Evolutionary conservation across 2,329 filamentous ascomycete species (phyloP).

Genomic region (Huntiella decipiens): DNA sequence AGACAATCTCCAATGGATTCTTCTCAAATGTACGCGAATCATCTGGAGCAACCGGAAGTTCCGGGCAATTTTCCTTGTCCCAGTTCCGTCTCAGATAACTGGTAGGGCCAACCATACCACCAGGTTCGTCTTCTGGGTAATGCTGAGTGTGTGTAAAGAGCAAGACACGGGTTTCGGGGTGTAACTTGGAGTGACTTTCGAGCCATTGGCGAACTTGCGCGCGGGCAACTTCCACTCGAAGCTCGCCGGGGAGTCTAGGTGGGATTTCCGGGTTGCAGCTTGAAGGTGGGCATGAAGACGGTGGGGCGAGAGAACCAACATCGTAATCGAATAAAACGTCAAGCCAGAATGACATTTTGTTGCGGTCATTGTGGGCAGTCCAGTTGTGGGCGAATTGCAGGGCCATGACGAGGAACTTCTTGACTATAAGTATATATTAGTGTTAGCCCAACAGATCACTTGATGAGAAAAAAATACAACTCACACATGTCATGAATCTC

Average conservation of each 20-base stretch:
- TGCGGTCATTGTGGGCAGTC: slow-evolving; percentile 48
- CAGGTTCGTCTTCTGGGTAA: slow-evolving; percentile 28
- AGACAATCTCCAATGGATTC: slow-evolving; percentile 21
- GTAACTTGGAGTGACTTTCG: slow-evolving; percentile 39
- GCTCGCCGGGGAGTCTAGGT: neutral
- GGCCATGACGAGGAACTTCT: slow-evolving; percentile 46
- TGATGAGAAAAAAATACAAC: slow-evolving; percentile 14
- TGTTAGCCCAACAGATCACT: neutral
- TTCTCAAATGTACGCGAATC: slow-evolving; percentile 13
- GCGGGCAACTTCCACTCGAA: slow-evolving; percentile 37
- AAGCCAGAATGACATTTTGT: slow-evolving; percentile 53
- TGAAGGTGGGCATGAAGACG: slow-evolving; percentile 17
- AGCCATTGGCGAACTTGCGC: slow-evolving; percentile 44
- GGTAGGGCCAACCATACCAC: slow-evolving; percentile 27
- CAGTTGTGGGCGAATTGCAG: slow-evolving; percentile 51
- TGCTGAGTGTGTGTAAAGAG: slow-evolving; percentile 35
- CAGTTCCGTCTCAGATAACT: slow-evolving; percentile 37
- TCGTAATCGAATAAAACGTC: slow-evolving; percentile 45
- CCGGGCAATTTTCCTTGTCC: slow-evolving; percentile 21
- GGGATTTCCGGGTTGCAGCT: neutral
- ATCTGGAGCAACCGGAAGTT: slow-evolving; percentile 10
- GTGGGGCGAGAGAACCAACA: slow-evolving; percentile 18
- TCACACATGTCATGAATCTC: slow-evolving; percentile 47
- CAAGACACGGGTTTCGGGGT: slow-evolving; percentile 33
- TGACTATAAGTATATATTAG: slow-evolving; percentile 25